Conservation (phyloP, 2,329 filamentous ascomycete species). For the Trichoderma brevicompactum region DNA sequence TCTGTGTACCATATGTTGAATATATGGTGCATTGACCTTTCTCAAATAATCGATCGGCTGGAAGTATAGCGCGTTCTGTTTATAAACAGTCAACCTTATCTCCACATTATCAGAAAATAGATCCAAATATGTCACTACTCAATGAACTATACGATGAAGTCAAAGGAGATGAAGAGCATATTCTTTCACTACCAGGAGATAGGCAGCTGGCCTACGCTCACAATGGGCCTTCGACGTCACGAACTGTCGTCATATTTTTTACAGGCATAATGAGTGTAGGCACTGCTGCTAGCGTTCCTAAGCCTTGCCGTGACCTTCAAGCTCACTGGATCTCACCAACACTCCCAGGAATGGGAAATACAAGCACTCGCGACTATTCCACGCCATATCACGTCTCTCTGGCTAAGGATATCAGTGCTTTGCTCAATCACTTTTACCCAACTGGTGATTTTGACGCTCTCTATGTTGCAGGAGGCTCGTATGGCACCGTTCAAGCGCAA, state of each 20-base stretch:
- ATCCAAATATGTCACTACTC: background rate
- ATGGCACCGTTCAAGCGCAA: constrained; percentile 34
- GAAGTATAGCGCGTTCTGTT: too few species aligned
- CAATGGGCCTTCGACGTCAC: constrained; percentile 32
- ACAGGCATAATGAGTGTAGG: constrained; percentile 34
- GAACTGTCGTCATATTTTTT: constrained; percentile 34
- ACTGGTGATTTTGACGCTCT: constrained; percentile 28
- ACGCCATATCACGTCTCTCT: background rate
- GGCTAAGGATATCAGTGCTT: background rate
- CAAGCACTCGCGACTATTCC: background rate
- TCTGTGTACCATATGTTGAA: too few species aligned
- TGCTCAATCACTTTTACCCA: constrained; percentile 14
- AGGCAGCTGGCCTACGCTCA: constrained; percentile 34
- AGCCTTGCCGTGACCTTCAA: background rate
- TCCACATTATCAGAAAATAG: background rate
- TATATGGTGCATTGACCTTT: too few species aligned
- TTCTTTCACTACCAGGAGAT: constrained; percentile 27
- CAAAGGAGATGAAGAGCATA: background rate
- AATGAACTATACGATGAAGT: background rate
- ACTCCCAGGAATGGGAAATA: background rate
- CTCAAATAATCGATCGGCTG: too few species aligned
- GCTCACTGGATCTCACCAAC: constrained; percentile 7
- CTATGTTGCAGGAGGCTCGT: constrained; percentile 33
- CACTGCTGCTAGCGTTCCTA: constrained; percentile 20
- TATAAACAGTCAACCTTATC: too few species aligned